Base-by-base conservation (phyloP, 768 basidiomycete species). In the Phanerodontia chrysosporium region DNA sequence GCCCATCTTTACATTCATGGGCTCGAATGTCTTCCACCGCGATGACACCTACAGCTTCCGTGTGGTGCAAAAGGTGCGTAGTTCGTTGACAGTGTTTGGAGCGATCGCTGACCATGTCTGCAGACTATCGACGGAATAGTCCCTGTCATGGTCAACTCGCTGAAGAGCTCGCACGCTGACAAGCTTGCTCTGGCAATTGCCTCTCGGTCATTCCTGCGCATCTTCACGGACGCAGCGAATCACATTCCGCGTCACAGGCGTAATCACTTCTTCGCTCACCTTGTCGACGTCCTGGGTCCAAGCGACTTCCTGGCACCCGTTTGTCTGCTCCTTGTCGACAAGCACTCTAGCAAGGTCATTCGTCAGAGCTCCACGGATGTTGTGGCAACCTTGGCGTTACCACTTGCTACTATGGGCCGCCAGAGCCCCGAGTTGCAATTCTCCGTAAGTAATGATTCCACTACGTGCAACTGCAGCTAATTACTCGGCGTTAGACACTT, bases 1-100 rank as follows among this genome's bases (percentile, higher is more conserved):
- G 92, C 96, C 97, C 3, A 87, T 99, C 46, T 98, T 99, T 77
- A 98, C 95, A 0, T 98, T 98, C 75, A 98, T 98, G 93, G 96
- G 97, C 21, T 92, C 95, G n/a, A 95, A 93, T 62, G 87, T 98
- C 18, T 92, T 98, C 77, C 96, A 97, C 68, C 83, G 95, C 49
- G 97, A 99, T 64, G 97, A 99, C 69, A 84, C 89, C 0, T 95
- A 96, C 73, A 95, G 91, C 68, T 96, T 97, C 78, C 85, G 86
- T 36, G 95, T 98, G 9, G 92, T 98, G 1, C 95, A 98, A 70
- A 90, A 90, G 80, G 94, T 92, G 13, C 52, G 14, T 45, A 35
- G 36, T n/a, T 32, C 8, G 1, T 32, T 2, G 25, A 1, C 29
- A 28, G 5, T 8, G 8, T 32, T 16, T n/a, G 16, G 22, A 30